These are phyloP conservation scores for Salix caprea DNA, from an alignment of 345 rosid genomes.

Conservation along the genomic window DNA sequence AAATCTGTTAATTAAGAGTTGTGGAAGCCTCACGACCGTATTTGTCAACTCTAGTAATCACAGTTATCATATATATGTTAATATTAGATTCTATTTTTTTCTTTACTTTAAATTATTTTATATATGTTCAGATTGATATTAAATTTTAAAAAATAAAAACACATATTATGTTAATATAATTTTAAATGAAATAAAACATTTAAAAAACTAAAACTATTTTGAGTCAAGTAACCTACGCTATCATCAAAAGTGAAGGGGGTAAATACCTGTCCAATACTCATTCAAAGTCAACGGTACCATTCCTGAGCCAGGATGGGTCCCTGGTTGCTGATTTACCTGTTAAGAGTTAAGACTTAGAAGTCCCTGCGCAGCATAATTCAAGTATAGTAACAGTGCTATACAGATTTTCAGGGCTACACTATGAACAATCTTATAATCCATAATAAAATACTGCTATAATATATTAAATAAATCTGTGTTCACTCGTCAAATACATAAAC, in stretches of 20 bases:
- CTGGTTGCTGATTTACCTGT: constrained; percentile 60
- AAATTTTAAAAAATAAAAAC: too few relatives aligned
- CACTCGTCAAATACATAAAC: too few relatives aligned
- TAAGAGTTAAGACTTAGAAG: constrained; percentile 44
- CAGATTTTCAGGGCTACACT: too few relatives aligned
- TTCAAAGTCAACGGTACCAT: constrained; percentile 29
- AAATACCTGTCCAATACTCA: constrained; percentile 33
- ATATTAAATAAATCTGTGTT: too few relatives aligned
- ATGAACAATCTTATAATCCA: too few relatives aligned
- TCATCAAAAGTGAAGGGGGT: constrained; percentile 44
- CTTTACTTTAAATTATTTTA: too few relatives aligned
- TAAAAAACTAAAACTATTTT: too few relatives aligned
- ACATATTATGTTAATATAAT: too few relatives aligned
- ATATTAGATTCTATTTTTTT: too few relatives aligned
- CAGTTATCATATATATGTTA: not conserved
- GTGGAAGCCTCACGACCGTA: constrained; percentile 37
- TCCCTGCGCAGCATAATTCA: constrained; percentile 62
- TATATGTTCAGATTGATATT: too few relatives aligned
- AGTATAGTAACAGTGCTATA: constrained; percentile 44
- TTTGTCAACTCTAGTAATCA: constrained; percentile 21
- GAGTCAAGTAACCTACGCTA: constrained; percentile 56
- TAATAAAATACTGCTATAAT: too few relatives aligned
- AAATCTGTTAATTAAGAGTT: constrained; percentile 42
- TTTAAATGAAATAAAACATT: too few relatives aligned
- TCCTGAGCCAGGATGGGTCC: constrained; percentile 57